These are phyloP conservation scores for Pholiota molesta DNA, from an alignment of 768 basidiomycete species.

Conservation along the genomic window DNA sequence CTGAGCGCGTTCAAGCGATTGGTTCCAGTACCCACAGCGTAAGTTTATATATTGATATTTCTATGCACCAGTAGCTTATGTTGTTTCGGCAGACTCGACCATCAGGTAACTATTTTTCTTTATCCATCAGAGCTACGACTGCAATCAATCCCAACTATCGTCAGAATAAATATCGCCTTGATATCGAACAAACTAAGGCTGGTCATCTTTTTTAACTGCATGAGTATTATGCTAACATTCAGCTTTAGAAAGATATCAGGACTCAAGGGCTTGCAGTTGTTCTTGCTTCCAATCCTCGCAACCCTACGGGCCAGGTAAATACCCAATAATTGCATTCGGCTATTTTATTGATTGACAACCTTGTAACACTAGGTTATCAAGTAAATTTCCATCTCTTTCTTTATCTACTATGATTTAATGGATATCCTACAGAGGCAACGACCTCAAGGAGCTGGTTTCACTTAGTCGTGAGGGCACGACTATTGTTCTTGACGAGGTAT, in stretches of 20 bases:
- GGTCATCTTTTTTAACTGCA: slow-evolving; percentile 25
- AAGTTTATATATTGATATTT: slow-evolving; percentile 30
- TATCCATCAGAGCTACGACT: neutral
- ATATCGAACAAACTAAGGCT: slow-evolving; percentile 80
- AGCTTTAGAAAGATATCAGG: slow-evolving; percentile 68
- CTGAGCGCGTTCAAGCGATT: slow-evolving; percentile 86
- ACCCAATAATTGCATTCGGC: neutral
- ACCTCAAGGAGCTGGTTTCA: slow-evolving; percentile 78
- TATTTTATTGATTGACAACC: neutral
- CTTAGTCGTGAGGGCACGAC: slow-evolving; percentile 81
- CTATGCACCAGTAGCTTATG: neutral
- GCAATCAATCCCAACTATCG: neutral
- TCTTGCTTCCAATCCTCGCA: slow-evolving; percentile 92
- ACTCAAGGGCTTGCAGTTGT: slow-evolving; percentile 86
- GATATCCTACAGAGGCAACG: slow-evolving; percentile 56
- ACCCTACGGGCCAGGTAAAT: slow-evolving; percentile 90
- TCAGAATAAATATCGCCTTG: slow-evolving; percentile 70
- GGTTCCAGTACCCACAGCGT: slow-evolving; percentile 90
- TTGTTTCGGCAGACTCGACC: slow-evolving; percentile 28
- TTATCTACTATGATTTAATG: slow-evolving; percentile 6
- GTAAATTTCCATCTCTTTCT: slow-evolving; percentile 24
- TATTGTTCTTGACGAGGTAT: slow-evolving; percentile 80
- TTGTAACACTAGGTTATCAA: slow-evolving; percentile 49
- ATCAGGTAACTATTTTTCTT: slow-evolving; percentile 26
- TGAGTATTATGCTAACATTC: slow-evolving; percentile 30